Conservation (phyloP, 352 stramenopile species). For the Phytophthora pinifolia region DNA sequence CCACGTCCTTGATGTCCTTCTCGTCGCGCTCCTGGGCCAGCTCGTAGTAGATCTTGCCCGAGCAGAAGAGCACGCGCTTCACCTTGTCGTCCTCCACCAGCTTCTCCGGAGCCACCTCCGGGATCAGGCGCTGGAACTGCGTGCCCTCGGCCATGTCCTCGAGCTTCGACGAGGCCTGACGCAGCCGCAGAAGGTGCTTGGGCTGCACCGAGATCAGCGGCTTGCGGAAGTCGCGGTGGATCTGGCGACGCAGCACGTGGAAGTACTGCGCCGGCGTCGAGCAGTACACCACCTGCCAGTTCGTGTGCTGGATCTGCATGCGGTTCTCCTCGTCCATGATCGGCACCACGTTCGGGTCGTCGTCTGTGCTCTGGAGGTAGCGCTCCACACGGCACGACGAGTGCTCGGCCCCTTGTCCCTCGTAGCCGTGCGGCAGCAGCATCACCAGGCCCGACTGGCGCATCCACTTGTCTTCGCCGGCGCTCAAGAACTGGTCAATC, state of each 20-base stretch:
- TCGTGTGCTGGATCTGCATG: slow-evolving; percentile 97
- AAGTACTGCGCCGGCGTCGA: slow-evolving; percentile 94
- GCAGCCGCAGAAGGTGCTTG: slow-evolving; percentile 95
- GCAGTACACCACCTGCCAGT: slow-evolving; percentile 98
- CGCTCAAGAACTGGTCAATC: slow-evolving; percentile 96
- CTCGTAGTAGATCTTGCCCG: slow-evolving; percentile 98
- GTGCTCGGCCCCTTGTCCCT: slow-evolving; percentile 96
- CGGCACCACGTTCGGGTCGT: slow-evolving; percentile 94
- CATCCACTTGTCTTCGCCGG: slow-evolving; percentile 98
- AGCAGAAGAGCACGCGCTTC: slow-evolving; percentile 92
- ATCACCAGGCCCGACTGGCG: slow-evolving; percentile 94
- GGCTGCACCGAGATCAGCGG: slow-evolving; percentile 95
- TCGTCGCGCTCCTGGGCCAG: slow-evolving; percentile 90
- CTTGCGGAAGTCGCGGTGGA: slow-evolving; percentile 98
- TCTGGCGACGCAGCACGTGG: slow-evolving; percentile 89
- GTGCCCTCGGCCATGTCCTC: slow-evolving; percentile 95
- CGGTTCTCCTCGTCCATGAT: slow-evolving; percentile 91
- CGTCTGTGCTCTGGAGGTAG: slow-evolving; percentile 94
- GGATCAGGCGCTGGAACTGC: slow-evolving; percentile 90
- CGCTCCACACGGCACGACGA: slow-evolving; percentile 94
- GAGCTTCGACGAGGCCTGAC: slow-evolving; percentile 88
- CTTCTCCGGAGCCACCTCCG: slow-evolving; percentile 72
- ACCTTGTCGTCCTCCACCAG: slow-evolving; percentile 58
- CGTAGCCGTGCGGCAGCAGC: slow-evolving; percentile 95
- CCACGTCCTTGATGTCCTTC: slow-evolving; percentile 78